Evolutionary conservation across 208 protist species (phyloP).

Genomic region (Tetramitus jugosus): DNA sequence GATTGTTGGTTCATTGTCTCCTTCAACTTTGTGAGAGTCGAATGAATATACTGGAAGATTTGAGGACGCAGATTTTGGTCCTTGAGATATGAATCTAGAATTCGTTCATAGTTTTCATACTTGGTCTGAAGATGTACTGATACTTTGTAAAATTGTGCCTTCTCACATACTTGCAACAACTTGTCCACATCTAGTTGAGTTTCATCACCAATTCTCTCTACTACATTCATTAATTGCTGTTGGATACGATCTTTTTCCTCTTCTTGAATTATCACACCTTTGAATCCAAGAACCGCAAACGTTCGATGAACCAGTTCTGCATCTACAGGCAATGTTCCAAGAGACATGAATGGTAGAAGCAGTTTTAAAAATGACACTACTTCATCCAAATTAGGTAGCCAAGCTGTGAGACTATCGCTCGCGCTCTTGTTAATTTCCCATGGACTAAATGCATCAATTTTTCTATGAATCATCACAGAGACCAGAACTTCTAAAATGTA

Average conservation of each 20-base stretch:
- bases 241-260: neutral
- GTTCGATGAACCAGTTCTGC: conserved; percentile 1
- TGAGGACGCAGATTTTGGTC: neutral
- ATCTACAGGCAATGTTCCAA: neutral
- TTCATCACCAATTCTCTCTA: too few species aligned
- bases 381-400: conserved; percentile 2
- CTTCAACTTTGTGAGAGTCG: neutral
- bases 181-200: neutral
- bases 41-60: neutral
- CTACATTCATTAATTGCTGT: neutral
- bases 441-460: neutral
- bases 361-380: neutral
- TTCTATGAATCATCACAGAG: too few species aligned
- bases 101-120: neutral
- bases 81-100: neutral
- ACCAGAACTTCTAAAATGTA: too few species aligned
- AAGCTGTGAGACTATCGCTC: too few species aligned
- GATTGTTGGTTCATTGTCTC: neutral
- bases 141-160: neutral
- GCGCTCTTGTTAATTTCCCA: conserved; percentile 8
- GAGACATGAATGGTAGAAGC: neutral
- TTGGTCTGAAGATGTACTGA: neutral
- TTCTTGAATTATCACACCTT: neutral
- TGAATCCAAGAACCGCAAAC: neutral
- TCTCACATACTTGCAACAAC: neutral